Evolutionary conservation across 169 alveolate species (phyloP), one percentile per base, ranked within the genome.

Genomic region (Cryptosporidium sp.): DNA sequence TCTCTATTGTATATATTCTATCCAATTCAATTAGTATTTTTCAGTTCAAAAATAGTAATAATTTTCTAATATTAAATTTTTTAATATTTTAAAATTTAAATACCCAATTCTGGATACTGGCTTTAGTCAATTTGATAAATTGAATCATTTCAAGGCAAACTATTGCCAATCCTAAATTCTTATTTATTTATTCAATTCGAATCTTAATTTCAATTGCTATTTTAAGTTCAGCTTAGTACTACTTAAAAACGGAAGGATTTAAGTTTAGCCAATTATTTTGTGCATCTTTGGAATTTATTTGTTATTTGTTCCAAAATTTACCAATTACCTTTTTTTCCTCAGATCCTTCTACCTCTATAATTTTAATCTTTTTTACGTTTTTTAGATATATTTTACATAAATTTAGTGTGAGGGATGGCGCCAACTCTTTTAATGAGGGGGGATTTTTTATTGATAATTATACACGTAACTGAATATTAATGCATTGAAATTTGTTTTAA

Each of bases 381-480:
- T 55, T 65, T 65, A 65, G 71, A 65, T 65, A 65, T 65, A 35
- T 8, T 65, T 65, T 33, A 31, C 29, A 31, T 33, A 3, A 65
- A 12, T 65, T 33, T 65, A 59, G 14, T 37, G 6, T 33, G 71
- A 35, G 50, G 18, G 26, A 37, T 65, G 71, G 71, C 71, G 71
- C 71, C 71, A 65, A 55, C n/a, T 55, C 3, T 26, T 21, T 23
- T 65, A 48, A 35, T 65, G 51, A 65, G 71, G 50, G 71, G 18
- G 50, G 23, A 16, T 3, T 48, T 41, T 0, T 14, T 48, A 48
- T 14, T 37, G 14, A 16, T 48, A 48, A 48, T 48, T 48, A 35
- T 31, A 31, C 48, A 65, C 71, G 52, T 65, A n/a, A 65, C 67
- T 55, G 23, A 55, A 55, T n/a, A 55, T 55, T 55, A n/a, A n/a